These are phyloP conservation scores for Coemansia sp. DNA, from an alignment of 192 early-diverging fungal species.

Conservation along the genomic window DNA sequence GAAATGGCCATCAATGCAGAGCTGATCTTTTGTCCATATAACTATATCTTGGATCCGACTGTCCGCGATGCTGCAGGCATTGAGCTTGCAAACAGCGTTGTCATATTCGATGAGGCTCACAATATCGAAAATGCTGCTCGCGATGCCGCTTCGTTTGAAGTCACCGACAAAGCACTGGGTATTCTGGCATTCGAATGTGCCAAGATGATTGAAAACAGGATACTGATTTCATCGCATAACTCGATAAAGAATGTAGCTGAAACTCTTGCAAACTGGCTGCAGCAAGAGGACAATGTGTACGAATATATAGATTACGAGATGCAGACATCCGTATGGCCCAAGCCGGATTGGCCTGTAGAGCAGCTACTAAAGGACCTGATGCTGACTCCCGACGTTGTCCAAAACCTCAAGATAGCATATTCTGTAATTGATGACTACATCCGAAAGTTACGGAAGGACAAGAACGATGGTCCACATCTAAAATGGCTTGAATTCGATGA, in stretches of 20 bases:
- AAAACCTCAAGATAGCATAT: slow-evolving; percentile 1
- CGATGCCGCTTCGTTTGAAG: slow-evolving; percentile 53
- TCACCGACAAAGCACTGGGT: slow-evolving; percentile 43
- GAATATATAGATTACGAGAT: slow-evolving; percentile 40
- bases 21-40: slow-evolving; percentile 65
- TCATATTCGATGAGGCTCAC: slow-evolving; percentile 66
- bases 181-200: slow-evolving; percentile 33
- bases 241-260: slow-evolving; percentile 13
- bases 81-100: slow-evolving; percentile 43
- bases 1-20: slow-evolving; percentile 51
- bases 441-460: slow-evolving; percentile 7
- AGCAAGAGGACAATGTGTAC: slow-evolving; percentile 11
- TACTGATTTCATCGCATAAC: slow-evolving; percentile 13
- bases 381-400: slow-evolving; percentile 15
- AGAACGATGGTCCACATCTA: too few species aligned
- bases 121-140: slow-evolving; percentile 63
- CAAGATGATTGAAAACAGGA: slow-evolving; percentile 12
- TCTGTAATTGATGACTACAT: slow-evolving; percentile 16
- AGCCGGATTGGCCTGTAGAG: slow-evolving; percentile 5
- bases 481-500: too few species aligned
- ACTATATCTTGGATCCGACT: slow-evolving; percentile 62
- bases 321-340: slow-evolving; percentile 42
- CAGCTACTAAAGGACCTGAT: slow-evolving; percentile 12
- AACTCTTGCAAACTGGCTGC: slow-evolving; percentile 22
- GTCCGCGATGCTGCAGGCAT: slow-evolving; percentile 56